Evolutionary conservation across 2,329 filamentous ascomycete species (phyloP).

Genomic region (Colletotrichum euphorbiae): DNA sequence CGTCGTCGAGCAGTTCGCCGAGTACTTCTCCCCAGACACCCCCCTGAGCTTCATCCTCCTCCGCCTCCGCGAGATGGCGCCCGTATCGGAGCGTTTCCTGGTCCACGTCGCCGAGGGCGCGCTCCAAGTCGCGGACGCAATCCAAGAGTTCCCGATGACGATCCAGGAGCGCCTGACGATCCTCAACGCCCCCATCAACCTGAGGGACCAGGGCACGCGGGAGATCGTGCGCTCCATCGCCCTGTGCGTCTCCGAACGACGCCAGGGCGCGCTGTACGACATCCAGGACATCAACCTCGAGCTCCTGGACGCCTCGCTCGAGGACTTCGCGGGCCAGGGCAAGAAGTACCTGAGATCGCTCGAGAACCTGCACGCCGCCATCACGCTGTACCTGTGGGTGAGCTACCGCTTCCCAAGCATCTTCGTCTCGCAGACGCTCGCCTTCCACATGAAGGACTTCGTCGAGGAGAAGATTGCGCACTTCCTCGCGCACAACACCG

Average conservation of each 20-base stretch:
- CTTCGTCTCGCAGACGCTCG: slow-evolving; percentile 80
- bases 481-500: slow-evolving; percentile 57
- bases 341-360: slow-evolving; percentile 71
- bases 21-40: slow-evolving; percentile 83
- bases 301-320: slow-evolving; percentile 73
- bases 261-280: slow-evolving; percentile 76
- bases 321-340: slow-evolving; percentile 36
- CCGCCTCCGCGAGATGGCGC: slow-evolving; percentile 77
- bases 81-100: slow-evolving; percentile 74
- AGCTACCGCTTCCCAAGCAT: slow-evolving; percentile 88
- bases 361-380: slow-evolving; percentile 82
- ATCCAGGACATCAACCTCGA: slow-evolving; percentile 79
- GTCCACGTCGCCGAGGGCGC: slow-evolving; percentile 70
- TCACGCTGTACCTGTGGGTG: slow-evolving; percentile 93
- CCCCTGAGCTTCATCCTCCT: slow-evolving; percentile 87
- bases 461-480: slow-evolving; percentile 81
- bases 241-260: slow-evolving; percentile 74
- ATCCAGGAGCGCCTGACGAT: slow-evolving; percentile 82
- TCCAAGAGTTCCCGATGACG: slow-evolving; percentile 78
- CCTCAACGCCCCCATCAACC: slow-evolving; percentile 74
- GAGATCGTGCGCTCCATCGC: slow-evolving; percentile 73
- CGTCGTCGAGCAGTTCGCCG: slow-evolving; percentile 80
- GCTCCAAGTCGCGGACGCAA: slow-evolving; percentile 76
- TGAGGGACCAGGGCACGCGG: slow-evolving; percentile 61
- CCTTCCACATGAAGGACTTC: slow-evolving; percentile 81